Evolutionary conservation across 2,329 filamentous ascomycete genomes (phyloP), one percentile per base, ranked within the genome.

Genomic region (Sclerotinia minor): DNA sequence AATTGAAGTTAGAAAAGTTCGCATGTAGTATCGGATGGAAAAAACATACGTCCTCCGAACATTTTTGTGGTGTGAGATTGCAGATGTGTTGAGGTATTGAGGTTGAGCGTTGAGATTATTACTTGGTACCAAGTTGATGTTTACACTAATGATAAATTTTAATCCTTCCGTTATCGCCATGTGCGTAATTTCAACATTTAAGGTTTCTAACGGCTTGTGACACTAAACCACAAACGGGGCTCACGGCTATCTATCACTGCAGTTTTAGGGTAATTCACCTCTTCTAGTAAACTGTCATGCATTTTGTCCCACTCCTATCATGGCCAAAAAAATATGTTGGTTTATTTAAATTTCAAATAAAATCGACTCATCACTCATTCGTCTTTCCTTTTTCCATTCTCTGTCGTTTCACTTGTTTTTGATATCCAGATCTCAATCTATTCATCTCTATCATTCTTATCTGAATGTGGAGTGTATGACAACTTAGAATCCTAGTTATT

Each of bases 31-130:
- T 17, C 24, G n/a, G n/a, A 44, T 45, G n/a, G n/a, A 67, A 17
- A 47, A 45, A 64, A 80, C 84, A 68, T 79, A 87, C 85, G 83
- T 82, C 84, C 86, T 82, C 85, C 86, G 74, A 89, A 89, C 86
- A 89, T 89, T 24, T 79, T 84, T 70, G 70, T 63, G 67, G 58
- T 68, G 38, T 67, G 15, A 5, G 19, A 26, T 11, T 41, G 59
- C 64, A 44, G 53, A 61, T 65, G 57, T 58, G 29, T 49, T 65
- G 65, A 47, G 15, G 41, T 54, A 47, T 60, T 58, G 21, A 50
- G 52, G n/a, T 58, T 35, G 60, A 19, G 13, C 35, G 55, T 54
- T 41, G 55, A 53, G n/a, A 15, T 41, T 13, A 38, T 38, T 45
- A 29, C 26, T n/a, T 49, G 8, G 6, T 41, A 60, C 11, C 45